phyloP scores from a whole-genome alignment of 2,329 filamentous ascomycete genomes.

The Neurospora sp. region DNA sequence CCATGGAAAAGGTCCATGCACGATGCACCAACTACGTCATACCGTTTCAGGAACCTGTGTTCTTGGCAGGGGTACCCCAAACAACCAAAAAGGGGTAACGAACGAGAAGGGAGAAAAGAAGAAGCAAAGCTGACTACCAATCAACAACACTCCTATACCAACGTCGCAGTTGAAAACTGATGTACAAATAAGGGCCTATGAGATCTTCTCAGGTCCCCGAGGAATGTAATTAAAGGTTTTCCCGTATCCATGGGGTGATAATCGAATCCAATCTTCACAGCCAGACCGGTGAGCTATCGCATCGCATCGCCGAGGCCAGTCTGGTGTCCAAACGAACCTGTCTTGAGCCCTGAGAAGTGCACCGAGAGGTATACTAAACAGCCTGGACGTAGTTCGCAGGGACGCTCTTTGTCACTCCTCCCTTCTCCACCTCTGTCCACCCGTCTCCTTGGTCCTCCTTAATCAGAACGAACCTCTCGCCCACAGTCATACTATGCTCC shows the following conservation, averaged over 20 bases:
- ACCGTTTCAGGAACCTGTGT: background rate
- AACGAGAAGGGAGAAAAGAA: background rate
- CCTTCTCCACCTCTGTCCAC: conserved; percentile 94
- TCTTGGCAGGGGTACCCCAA: background rate
- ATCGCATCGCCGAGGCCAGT: background rate
- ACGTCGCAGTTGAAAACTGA: background rate
- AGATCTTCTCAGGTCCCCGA: background rate
- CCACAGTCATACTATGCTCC: conserved; percentile 85
- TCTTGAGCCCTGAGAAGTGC: background rate
- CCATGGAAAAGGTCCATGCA: background rate
- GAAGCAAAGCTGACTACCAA: background rate
- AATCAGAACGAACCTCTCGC: conserved; percentile 83
- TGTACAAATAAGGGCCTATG: background rate
- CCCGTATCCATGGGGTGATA: background rate
- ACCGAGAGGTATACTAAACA: conserved; percentile 34
- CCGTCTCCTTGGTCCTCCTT: conserved; percentile 85
- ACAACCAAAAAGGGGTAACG: background rate
- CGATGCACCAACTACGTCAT: background rate
- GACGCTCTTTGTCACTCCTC: conserved; percentile 76
- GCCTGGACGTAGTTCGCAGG: conserved; percentile 87
- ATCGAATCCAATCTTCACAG: background rate
- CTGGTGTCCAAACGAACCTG: background rate
- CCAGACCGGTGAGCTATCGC: background rate
- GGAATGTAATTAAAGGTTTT: background rate
- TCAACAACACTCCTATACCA: background rate